Evolutionary conservation across 2,329 filamentous ascomycete species (phyloP), one percentile per base, ranked within the genome.

Genomic region (Hortaea werneckii): DNA sequence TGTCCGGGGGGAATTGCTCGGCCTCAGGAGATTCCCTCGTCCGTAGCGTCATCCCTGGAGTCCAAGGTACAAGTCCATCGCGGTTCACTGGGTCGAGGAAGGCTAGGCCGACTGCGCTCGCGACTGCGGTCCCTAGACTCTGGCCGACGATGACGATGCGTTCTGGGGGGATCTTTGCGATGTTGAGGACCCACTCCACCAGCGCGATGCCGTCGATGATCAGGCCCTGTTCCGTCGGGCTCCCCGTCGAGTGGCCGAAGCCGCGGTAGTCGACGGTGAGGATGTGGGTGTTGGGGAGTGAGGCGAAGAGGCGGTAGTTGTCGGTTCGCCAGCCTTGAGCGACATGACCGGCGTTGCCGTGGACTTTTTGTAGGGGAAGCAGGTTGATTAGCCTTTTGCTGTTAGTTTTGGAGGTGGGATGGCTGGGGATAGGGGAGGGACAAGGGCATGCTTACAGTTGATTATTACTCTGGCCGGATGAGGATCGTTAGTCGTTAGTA

Each of bases 221-320:
- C 6, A 96, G 68, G 0, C 90, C 90, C 32, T 76, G 68, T 67
- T 96, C 90, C 0, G 81, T 83, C 0, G 90, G 90, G 4, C 67
- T 69, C n/a, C 90, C 87, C 0, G 82, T 86, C 6, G 85, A 92
- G 35, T 78, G 75, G 1, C 88, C 89, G 56, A 87, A 95, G 5
- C 89, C 89, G 12, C 89, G 83, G 66, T 95, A 95, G 70, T 95
- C 88, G 57, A 95, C 80, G 35, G 87, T 79, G n/a, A 95, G 72
- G 39, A 95, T 77, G 60, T 95, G 89, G 45, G 88, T 78, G 46
- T 76, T 72, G 1, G 83, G 84, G 2, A 82, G 79, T 43, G 83
- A 78, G 4, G 87, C 79, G 37, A 95, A 71, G 39, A 81, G 76
- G 55, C 88, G 86, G 63, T 94, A 94, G 46, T 80, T 84, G 29